phyloP scores from a whole-genome alignment of 1,284 basidiomycete species.

The Ganoderma meredithae region DNA sequence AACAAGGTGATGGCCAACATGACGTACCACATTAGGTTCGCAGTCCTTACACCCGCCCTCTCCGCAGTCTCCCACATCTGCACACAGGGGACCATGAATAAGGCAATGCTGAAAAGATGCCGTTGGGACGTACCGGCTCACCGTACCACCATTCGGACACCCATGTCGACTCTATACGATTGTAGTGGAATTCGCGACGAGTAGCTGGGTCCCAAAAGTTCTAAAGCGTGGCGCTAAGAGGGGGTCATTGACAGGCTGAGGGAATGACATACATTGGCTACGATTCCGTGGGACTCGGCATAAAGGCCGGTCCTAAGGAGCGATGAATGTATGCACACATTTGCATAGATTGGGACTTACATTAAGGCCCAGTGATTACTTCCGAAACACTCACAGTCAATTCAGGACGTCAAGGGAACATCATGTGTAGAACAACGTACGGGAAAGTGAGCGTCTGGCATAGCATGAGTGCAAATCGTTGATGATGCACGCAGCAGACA shows the following conservation, averaged over 20 bases:
- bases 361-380: slow-evolving; percentile 88
- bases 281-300: slow-evolving; percentile 89
- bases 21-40: slow-evolving; percentile 89
- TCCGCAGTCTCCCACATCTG: slow-evolving; percentile 91
- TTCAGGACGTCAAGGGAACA: neutral
- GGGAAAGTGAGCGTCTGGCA: slow-evolving; percentile 87
- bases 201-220: slow-evolving; percentile 86
- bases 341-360: slow-evolving; percentile 46
- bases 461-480: slow-evolving; percentile 5
- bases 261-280: slow-evolving; percentile 76
- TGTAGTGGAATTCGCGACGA: slow-evolving; percentile 74
- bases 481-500: slow-evolving; percentile 38
- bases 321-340: neutral
- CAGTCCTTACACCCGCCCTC: slow-evolving; percentile 77
- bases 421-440: slow-evolving; percentile 50
- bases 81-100: neutral
- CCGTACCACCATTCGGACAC: slow-evolving; percentile 85
- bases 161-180: slow-evolving; percentile 66
- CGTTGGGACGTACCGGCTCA: slow-evolving; percentile 72
- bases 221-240: slow-evolving; percentile 44
- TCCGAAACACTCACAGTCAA: neutral
- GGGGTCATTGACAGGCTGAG: neutral
- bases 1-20: neutral
- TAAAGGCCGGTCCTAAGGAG: slow-evolving; percentile 82
- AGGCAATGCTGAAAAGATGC: neutral